Percentiles rank a stretch among this genome's conserved stretches.
phyloP scores from a whole-genome alignment of 805 yeast genomes.

The Myxozyma udenii region DNA sequence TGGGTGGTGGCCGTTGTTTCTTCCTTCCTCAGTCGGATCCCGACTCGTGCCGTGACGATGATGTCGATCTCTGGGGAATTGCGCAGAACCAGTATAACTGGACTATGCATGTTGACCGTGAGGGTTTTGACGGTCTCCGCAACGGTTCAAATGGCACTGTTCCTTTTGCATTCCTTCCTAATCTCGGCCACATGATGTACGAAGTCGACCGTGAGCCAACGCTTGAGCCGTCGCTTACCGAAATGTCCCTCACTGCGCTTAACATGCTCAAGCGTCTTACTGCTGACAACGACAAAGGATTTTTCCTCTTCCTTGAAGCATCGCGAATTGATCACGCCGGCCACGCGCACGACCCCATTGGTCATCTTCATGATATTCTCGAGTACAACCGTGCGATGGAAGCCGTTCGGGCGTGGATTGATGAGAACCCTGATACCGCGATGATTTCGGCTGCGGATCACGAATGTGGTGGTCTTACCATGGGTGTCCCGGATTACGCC shows the following conservation, averaged over 20 bases:
- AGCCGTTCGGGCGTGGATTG: conserved; percentile 69
- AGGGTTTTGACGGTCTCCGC: conserved; percentile 55
- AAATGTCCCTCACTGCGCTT: conserved; percentile 72
- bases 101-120: conserved; percentile 41
- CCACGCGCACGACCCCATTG: conserved; percentile 89
- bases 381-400: conserved; percentile 81
- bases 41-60: conserved; percentile 72
- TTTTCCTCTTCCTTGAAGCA: conserved; percentile 84
- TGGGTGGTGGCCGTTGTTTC: conserved; percentile 82
- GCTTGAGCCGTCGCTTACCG: conserved; percentile 72
- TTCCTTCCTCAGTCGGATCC: conserved; percentile 53
- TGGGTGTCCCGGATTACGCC: conserved; percentile 82
- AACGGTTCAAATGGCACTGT: conserved; percentile 50
- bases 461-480: conserved; percentile 93
- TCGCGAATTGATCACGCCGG: conserved; percentile 95
- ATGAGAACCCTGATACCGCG: conserved; percentile 65
- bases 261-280: conserved; percentile 65
- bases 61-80: conserved; percentile 61
- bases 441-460: conserved; percentile 86
- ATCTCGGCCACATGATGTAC: conserved; percentile 76
- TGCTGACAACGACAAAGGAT: conserved; percentile 71
- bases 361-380: conserved; percentile 85
- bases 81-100: conserved; percentile 53
- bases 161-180: conserved; percentile 75
- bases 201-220: conserved; percentile 68